Conservation (phyloP, 1,284 basidiomycete species). For the Ustilago sp. region DNA sequence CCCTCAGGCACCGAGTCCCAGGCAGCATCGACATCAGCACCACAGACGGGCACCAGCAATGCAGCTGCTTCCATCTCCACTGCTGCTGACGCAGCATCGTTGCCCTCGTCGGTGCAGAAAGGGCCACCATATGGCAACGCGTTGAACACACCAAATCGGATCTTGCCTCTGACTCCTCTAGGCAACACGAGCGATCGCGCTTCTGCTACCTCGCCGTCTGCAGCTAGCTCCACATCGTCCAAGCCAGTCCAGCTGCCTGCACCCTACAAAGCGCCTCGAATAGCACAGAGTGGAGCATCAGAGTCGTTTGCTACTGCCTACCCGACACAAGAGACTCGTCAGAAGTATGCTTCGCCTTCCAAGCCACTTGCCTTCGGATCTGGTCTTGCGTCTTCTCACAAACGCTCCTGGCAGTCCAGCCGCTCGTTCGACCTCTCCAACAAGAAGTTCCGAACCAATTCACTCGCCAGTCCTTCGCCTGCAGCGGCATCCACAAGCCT, state of each 20-base stretch:
- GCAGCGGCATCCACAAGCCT: conserved; percentile 3
- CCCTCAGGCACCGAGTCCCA: conserved; percentile 8
- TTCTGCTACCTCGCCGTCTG: conserved; percentile 10
- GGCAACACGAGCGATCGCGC: conserved; percentile 24
- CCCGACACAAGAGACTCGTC: conserved; percentile 52
- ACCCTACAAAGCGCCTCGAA: conserved; percentile 42
- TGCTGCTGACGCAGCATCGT: background rate
- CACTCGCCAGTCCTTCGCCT: background rate
- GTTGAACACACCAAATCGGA: conserved; percentile 21
- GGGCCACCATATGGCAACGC: conserved; percentile 20
- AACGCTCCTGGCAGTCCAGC: conserved; percentile 41
- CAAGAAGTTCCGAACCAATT: conserved; percentile 31
- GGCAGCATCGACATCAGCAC: conserved; percentile 1
- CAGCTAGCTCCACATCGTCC: conserved; percentile 8
- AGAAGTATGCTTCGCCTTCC: conserved; percentile 53
- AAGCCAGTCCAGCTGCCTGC: conserved; percentile 31
- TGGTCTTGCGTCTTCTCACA: conserved; percentile 20
- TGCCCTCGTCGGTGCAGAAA: conserved; percentile 4
- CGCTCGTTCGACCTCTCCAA: conserved; percentile 31
- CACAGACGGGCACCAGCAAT: background rate
- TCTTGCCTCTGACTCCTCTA: conserved; percentile 42
- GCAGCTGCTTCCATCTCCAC: background rate
- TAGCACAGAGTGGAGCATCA: conserved; percentile 30
- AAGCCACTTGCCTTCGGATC: conserved; percentile 28
- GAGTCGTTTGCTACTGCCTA: conserved; percentile 52